phyloP scores from a whole-genome alignment of 441 rosid species.

The Codiaeum variegatum region DNA sequence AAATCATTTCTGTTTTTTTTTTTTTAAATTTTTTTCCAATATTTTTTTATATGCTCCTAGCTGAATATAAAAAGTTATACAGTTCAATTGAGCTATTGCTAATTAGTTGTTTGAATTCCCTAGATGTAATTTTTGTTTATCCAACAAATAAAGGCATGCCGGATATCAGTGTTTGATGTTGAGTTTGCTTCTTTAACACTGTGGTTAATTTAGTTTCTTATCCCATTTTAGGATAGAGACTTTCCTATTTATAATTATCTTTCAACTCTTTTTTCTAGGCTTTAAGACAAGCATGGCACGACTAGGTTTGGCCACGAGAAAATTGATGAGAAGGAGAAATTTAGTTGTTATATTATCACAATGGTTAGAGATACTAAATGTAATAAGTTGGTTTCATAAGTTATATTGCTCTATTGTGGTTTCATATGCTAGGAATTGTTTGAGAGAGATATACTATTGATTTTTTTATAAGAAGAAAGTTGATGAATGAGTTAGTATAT shows the following conservation, averaged over 20 bases:
- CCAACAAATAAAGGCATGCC: constrained; percentile 23
- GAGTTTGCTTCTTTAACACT: too few species aligned
- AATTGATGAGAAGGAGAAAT: background rate
- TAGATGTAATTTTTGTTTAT: background rate
- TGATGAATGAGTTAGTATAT: background rate
- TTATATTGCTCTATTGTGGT: background rate
- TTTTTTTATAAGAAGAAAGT: background rate
- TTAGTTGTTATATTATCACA: background rate
- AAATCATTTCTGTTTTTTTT: too few species aligned
- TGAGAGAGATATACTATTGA: background rate
- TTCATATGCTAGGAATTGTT: background rate
- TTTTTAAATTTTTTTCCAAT: too few species aligned
- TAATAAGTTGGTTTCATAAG: background rate
- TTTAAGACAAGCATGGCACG: background rate
- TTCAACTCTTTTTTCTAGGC: too few species aligned
- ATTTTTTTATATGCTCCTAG: too few species aligned
- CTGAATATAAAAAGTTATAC: too few species aligned
- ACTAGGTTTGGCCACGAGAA: background rate
- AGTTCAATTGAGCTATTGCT: constrained; percentile 3
- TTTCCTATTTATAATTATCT: too few species aligned
- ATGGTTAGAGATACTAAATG: background rate
- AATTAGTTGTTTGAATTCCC: background rate
- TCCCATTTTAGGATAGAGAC: too few species aligned
- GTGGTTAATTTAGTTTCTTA: too few species aligned
- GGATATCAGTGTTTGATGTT: constrained; percentile 25